These are phyloP conservation scores for Calycina marina DNA, from an alignment of 2,329 filamentous ascomycete species.

Conservation along the genomic window DNA sequence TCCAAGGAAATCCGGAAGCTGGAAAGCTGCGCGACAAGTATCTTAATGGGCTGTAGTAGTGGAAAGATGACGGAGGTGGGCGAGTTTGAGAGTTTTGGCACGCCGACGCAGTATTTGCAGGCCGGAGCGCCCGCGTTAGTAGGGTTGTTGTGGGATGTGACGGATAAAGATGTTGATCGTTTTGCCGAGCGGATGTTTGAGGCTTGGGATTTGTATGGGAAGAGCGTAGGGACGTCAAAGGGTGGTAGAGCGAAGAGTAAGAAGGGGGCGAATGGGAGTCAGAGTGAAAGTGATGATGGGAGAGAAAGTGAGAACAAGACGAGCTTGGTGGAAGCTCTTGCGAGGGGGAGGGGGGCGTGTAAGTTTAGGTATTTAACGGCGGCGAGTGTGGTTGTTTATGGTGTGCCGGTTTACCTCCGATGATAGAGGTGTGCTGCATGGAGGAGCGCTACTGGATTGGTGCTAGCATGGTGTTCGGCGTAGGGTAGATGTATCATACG, in stretches of 20 bases:
- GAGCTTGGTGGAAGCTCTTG: conserved; percentile 70
- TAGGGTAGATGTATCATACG: too few species aligned
- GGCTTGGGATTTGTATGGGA: conserved; percentile 59
- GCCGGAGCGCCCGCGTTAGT: conserved; percentile 77
- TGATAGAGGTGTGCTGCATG: conserved; percentile 1
- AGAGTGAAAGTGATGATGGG: too few species aligned
- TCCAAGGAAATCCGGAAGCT: conserved; percentile 69
- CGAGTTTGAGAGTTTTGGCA: conserved; percentile 81
- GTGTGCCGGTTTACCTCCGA: conserved; percentile 60
- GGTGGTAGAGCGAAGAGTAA: conserved; percentile 21
- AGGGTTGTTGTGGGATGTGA: conserved; percentile 95
- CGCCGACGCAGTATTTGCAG: conserved; percentile 82
- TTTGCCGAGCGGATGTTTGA: conserved; percentile 70
- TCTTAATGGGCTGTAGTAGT: conserved; percentile 91
- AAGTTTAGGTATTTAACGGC: conserved; percentile 84
- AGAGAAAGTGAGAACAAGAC: conserved; percentile 24
- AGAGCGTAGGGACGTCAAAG: conserved; percentile 17
- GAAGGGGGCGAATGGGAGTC: conserved; percentile 16
- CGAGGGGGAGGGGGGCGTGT: conserved; percentile 61
- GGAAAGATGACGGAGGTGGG: conserved; percentile 68
- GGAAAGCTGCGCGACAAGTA: conserved; percentile 61
- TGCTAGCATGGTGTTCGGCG: too few species aligned
- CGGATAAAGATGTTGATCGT: conserved; percentile 91
- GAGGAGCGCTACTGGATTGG: neutral
- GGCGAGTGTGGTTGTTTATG: conserved; percentile 86